phyloP scores from a whole-genome alignment of 2,329 filamentous ascomycete genomes.

The Onygena corvina region DNA sequence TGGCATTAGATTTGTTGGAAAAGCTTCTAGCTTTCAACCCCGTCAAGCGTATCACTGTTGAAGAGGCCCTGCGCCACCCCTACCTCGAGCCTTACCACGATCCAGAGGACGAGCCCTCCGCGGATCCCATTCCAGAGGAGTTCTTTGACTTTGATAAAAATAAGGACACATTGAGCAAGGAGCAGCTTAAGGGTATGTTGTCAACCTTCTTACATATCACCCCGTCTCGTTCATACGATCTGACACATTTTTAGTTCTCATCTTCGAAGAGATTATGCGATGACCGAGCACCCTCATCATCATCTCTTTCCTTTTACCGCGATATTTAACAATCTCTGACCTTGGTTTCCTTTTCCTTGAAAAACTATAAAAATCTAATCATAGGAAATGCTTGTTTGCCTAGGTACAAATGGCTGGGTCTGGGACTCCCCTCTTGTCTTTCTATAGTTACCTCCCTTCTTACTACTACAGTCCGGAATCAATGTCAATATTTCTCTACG shows the following conservation, averaged over 20 bases:
- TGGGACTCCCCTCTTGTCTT: constrained; percentile 1
- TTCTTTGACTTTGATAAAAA: constrained; percentile 99
- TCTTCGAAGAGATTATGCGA: constrained; percentile 93
- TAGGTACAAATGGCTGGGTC: constrained; percentile 4
- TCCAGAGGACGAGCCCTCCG: constrained; percentile 93
- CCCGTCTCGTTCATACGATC: constrained; percentile 15
- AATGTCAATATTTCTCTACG: neutral
- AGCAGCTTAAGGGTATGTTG: constrained; percentile 75
- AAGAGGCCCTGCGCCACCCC: constrained; percentile 92
- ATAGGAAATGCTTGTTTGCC: neutral
- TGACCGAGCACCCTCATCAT: constrained; percentile 25
- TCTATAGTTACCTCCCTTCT: constrained; percentile 1
- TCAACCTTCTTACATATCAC: neutral
- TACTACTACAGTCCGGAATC: constrained; percentile 3
- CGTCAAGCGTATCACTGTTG: constrained; percentile 94
- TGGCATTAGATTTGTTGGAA: constrained; percentile 86
- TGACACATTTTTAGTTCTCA: constrained; percentile 48
- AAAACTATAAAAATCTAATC: neutral
- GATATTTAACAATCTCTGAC: neutral
- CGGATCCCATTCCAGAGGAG: constrained; percentile 90
- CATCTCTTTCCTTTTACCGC: neutral
- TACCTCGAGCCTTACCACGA: constrained; percentile 99
- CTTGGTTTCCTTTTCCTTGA: neutral
- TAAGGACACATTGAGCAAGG: constrained; percentile 96
- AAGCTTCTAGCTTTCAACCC: constrained; percentile 96